phyloP scores from a whole-genome alignment of 805 yeast genomes.

The Pichia exigua region DNA sequence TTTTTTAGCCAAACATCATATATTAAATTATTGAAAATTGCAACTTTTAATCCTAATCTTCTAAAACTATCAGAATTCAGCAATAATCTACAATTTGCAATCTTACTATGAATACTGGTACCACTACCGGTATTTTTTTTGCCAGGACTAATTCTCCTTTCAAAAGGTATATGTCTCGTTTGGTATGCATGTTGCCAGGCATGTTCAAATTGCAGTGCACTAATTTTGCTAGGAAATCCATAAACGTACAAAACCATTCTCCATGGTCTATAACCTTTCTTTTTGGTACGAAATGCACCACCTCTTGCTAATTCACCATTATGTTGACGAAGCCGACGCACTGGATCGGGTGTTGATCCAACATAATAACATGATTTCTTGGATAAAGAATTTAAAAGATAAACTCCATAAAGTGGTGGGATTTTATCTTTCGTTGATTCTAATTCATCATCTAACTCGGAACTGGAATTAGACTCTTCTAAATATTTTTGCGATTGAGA shows the following conservation, averaged over 20 bases:
- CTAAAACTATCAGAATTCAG: slow-evolving; percentile 36
- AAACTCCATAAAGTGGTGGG: slow-evolving; percentile 59
- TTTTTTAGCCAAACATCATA: slow-evolving; percentile 31
- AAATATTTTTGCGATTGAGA: background rate
- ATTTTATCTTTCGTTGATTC: slow-evolving; percentile 4
- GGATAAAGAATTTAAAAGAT: slow-evolving; percentile 53
- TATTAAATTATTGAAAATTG: slow-evolving; percentile 33
- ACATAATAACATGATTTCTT: slow-evolving; percentile 58
- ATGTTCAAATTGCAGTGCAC: slow-evolving; percentile 77
- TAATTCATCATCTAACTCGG: background rate
- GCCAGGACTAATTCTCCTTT: slow-evolving; percentile 31
- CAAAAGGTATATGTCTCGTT: slow-evolving; percentile 49
- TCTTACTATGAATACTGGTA: slow-evolving; percentile 35
- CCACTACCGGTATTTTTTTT: slow-evolving; percentile 28
- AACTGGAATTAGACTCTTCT: background rate
- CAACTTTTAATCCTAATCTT: slow-evolving; percentile 38
- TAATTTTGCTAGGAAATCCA: slow-evolving; percentile 62
- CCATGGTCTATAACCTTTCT: slow-evolving; percentile 64
- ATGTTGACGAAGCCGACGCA: slow-evolving; percentile 62
- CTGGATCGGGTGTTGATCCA: slow-evolving; percentile 79
- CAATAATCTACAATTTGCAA: slow-evolving; percentile 42
- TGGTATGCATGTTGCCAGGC: slow-evolving; percentile 72
- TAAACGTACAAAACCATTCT: slow-evolving; percentile 52
- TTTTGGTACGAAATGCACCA: slow-evolving; percentile 65
- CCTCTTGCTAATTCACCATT: slow-evolving; percentile 58